These are phyloP conservation scores for Funneliformis mosseae DNA, from an alignment of 192 early-diverging fungal genomes.

Conservation along the genomic window DNA sequence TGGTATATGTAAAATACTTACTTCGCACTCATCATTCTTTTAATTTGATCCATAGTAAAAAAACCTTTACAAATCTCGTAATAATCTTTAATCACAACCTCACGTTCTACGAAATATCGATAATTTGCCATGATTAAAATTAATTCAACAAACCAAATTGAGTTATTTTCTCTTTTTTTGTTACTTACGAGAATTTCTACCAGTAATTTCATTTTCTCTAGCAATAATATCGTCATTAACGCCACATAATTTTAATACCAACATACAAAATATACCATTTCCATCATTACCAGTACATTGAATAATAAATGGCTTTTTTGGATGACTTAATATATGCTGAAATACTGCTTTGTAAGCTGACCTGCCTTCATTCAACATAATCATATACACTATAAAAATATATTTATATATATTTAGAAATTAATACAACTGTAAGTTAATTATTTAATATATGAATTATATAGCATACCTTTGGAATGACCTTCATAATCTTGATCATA, in stretches of 20 bases:
- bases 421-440: neutral
- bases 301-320: constrained; percentile 52
- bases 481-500: neutral
- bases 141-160: neutral
- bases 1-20: neutral
- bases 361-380: constrained; percentile 49
- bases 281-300: constrained; percentile 74
- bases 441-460: neutral
- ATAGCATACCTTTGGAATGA: neutral
- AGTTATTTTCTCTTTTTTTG: neutral
- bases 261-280: constrained; percentile 62
- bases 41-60: neutral
- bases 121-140: neutral
- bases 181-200: neutral
- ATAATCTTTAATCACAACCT: neutral
- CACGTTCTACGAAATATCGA: neutral
- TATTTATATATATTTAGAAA: neutral
- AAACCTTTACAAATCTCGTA: neutral
- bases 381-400: constrained; percentile 39
- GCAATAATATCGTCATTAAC: constrained; percentile 70
- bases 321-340: constrained; percentile 48
- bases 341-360: constrained; percentile 48
- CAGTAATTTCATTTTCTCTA: constrained; percentile 62
- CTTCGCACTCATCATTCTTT: neutral
- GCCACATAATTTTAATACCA: constrained; percentile 61